Base-by-base conservation (phyloP, 208 protist genomes). In the Leishmania martiniquensis region DNA sequence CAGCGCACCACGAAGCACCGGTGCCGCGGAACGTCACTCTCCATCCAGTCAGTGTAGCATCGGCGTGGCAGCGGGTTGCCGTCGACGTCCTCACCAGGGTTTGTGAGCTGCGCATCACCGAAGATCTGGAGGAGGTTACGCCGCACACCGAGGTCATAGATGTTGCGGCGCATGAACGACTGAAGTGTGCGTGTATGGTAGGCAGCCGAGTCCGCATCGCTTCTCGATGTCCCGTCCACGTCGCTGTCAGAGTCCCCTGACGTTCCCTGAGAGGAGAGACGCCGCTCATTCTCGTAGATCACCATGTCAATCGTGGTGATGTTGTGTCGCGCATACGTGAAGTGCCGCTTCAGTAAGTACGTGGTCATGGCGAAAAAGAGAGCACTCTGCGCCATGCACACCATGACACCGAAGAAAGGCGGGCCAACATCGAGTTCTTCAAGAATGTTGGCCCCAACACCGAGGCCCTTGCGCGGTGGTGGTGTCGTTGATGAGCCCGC, bases 231-330 rank as follows among this genome's bases (percentile, higher is more conserved):
- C 10, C 0, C 25, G 17, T 54, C 72, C 49, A 4, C 42, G 17
- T 85, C 81, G 4, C 29, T 76, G 22, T 81, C 76, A 12, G 80
- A 84, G 13, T 84, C 80, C 9, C 51, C 67, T 7, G 80, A 83
- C 0, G 69, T 17, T 51, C 72, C 65, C 63, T 76, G 74, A 45
- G 75, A 62, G 29, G 60, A 62, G 4, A 72, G 39, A 22, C 77
- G 71, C 2, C 73, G 77, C 68, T 85, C 85, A 52, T 86, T 75
- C 67, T 95, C 89, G 59, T 85, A 83, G 77, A 97, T 91, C 15
- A 97, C 94, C 63, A 93, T 73, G 76, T 97, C 94, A 67, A 97
- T 91, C 6, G 94, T 96, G 9, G 92, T 95, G 54, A 95, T 81
- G 82, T 96, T 97, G 79, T 91, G 88, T n/a, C 94, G 84, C 20